These are phyloP conservation scores for Dryadomyces quercivorus DNA, from an alignment of 2,329 filamentous ascomycete species.

Conservation along the genomic window DNA sequence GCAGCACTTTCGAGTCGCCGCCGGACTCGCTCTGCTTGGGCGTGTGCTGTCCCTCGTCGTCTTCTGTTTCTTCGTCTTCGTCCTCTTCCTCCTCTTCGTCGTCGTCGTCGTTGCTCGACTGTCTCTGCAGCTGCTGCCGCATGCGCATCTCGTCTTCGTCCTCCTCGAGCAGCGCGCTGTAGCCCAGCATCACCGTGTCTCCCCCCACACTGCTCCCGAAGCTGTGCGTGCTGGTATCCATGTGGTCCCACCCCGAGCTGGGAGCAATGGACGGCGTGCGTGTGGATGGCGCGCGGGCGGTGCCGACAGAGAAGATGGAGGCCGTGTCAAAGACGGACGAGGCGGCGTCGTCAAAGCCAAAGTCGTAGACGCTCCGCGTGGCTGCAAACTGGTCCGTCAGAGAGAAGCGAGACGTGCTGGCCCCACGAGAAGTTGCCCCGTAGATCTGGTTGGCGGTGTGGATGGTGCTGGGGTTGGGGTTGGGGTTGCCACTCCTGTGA, in stretches of 20 bases:
- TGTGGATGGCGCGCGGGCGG: conserved; percentile 8
- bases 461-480: background rate
- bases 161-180: conserved; percentile 10
- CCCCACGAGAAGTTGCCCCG: conserved; percentile 16
- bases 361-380: conserved; percentile 32
- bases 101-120: conserved; percentile 3
- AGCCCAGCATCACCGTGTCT: conserved; percentile 7
- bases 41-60: background rate
- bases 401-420: conserved; percentile 31
- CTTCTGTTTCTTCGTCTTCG: conserved; percentile 2
- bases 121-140: too few relatives aligned
- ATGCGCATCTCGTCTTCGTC: conserved; percentile 11
- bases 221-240: background rate
- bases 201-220: background rate
- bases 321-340: conserved; percentile 27
- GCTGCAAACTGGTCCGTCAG: conserved; percentile 35
- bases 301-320: conserved; percentile 10
- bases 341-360: conserved; percentile 31
- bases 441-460: conserved; percentile 2
- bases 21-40: background rate
- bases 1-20: background rate
- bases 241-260: background rate
- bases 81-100: conserved; percentile 5
- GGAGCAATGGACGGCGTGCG: conserved; percentile 13
- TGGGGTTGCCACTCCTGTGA: background rate